Evolutionary conservation across 345 rosid species (phyloP), one percentile per base, ranked within the genome.

Genomic region (Brassica incana): DNA sequence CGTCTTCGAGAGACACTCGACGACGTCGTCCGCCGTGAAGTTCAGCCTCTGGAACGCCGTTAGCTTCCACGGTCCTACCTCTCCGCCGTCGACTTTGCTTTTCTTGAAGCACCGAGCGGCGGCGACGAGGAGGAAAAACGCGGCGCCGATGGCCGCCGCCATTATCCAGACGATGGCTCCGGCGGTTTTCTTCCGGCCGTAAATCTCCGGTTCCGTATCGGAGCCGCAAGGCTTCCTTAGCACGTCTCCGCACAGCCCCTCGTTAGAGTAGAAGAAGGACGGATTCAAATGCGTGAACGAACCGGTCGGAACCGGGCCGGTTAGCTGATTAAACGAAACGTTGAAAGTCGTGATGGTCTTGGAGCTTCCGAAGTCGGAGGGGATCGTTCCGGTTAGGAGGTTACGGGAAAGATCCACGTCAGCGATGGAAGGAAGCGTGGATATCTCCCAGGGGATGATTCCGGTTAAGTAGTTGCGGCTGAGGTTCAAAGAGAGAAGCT

Each of bases 141-240:
- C 94, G 14, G 89, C 82, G 0, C 97, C 97, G 5, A 93, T 88
- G 8, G 94, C 97, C 1, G 98, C 97, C 3, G 99, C 97, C 83
- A 87, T 63, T 6, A 96, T 92, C 99, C 99, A 96, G 2, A 93
- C 89, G 11, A 96, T 85, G 1, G 99, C 98, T 1, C 99, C 97
- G 0, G 92, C 94, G 0, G 92, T 86, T 76, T 84, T 83, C 73
- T 77, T 93, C 12, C 23, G 78, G 43, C 67, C 67, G 32, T 61
- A 79, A 1, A 67, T 87, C 88, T 3, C 84, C 84, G 12, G 78
- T 7, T 5, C 7, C 5, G 85, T 29, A 3, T 70, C 87, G 0
- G 88, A 84, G 1, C 82, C 65, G 68, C 99, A 96, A 2, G 88
- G 95, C 70, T 81, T 93, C 8, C 80, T 71, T 20, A 89, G 27